Percentiles rank a stretch among this genome's conserved stretches.
These are phyloP conservation scores for Obelidium mucronatum DNA, from an alignment of 192 early-diverging fungal genomes.

Conservation along the genomic window DNA sequence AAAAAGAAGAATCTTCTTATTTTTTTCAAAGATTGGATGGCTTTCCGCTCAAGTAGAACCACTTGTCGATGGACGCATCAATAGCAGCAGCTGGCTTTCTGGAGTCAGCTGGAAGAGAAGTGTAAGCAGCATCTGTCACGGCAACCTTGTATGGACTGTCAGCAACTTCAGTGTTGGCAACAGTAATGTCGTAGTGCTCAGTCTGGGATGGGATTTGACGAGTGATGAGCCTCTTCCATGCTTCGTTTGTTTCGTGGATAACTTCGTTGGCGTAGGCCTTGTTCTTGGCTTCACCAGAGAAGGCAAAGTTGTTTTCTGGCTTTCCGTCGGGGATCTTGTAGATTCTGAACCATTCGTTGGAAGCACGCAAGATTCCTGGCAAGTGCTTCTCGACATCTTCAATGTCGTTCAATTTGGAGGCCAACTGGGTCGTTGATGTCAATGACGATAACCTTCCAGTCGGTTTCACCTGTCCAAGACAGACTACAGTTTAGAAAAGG, in stretches of 20 bases:
- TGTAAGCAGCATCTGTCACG: constrained; percentile 61
- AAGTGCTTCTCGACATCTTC: constrained; percentile 98
- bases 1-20: neutral
- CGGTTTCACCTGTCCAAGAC: constrained; percentile 74
- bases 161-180: constrained; percentile 68
- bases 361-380: constrained; percentile 94
- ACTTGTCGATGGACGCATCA: constrained; percentile 94
- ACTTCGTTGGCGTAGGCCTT: constrained; percentile 88
- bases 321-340: constrained; percentile 99
- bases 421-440: constrained; percentile 98
- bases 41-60: constrained; percentile 94
- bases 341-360: constrained; percentile 99
- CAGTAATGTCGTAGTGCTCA: constrained; percentile 77
- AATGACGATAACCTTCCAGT: constrained; percentile 99
- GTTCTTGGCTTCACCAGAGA: constrained; percentile 80
- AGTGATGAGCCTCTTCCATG: constrained; percentile 86
- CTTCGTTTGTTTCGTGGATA: constrained; percentile 91
- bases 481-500: too few relatives aligned
- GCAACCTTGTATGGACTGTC: constrained; percentile 77
- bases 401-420: constrained; percentile 96
- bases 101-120: constrained; percentile 60
- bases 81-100: constrained; percentile 70
- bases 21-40: constrained; percentile 50
- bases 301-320: constrained; percentile 99
- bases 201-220: constrained; percentile 66